Evolutionary conservation across 345 rosid genomes (phyloP).

Genomic region (Linum trigynum): DNA sequence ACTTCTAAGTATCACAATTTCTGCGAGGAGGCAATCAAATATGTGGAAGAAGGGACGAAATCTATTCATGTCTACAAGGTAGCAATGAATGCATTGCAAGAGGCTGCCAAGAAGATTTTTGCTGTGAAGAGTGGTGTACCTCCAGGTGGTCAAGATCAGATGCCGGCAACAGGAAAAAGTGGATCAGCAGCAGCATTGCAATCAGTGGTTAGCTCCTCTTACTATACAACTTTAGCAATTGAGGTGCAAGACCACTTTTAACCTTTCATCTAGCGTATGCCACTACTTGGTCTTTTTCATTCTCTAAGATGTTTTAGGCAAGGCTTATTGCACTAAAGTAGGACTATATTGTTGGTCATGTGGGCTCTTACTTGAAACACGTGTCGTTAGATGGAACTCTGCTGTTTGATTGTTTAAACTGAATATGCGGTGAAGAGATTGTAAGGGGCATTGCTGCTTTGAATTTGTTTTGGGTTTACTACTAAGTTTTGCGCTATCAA

Average conservation of each 20-base stretch:
- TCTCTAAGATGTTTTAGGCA: too few species aligned
- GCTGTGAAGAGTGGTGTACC: constrained; percentile 11
- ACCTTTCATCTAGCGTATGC: not conserved
- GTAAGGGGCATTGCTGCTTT: too few species aligned
- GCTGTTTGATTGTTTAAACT: too few species aligned
- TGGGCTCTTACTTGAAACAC: too few species aligned
- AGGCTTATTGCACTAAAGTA: too few species aligned
- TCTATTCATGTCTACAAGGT: constrained; percentile 26
- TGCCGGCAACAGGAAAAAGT: not conserved
- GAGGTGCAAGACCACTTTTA: not conserved
- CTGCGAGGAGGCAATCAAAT: constrained; percentile 25
- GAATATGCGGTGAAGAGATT: too few species aligned
- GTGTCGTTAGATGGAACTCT: too few species aligned
- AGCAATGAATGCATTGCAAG: constrained; percentile 19
- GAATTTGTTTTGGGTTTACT: too few species aligned
- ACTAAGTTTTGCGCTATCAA: too few species aligned
- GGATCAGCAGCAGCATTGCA: not conserved
- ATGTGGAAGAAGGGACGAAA: constrained; percentile 23
- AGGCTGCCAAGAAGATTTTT: constrained; percentile 24
- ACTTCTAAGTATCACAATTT: constrained; percentile 18
- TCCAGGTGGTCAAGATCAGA: not conserved
- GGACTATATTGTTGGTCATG: too few species aligned
- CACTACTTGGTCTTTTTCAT: too few species aligned
- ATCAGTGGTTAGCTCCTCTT: not conserved
- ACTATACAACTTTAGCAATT: not conserved